phyloP scores from a whole-genome alignment of 1,284 basidiomycete species.

The Microbotryomycetes sp. region DNA sequence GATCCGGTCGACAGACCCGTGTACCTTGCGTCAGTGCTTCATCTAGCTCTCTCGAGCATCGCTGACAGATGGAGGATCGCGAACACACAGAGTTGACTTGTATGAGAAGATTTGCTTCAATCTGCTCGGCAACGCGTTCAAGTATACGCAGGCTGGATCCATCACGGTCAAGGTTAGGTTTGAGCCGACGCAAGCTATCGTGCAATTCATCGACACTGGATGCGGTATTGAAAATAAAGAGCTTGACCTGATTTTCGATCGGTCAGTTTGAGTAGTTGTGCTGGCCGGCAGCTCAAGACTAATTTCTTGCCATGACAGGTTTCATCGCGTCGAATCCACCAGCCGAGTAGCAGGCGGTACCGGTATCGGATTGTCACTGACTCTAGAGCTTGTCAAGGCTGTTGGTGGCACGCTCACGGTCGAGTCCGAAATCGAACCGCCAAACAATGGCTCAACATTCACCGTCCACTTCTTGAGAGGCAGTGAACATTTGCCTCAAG shows the following conservation, averaged over 20 bases:
- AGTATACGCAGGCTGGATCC: slow-evolving; percentile 27
- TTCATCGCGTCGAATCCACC: slow-evolving; percentile 41
- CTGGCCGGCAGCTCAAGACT: no score
- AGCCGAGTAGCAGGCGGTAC: slow-evolving; percentile 42
- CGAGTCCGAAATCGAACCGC: slow-evolving; percentile 26
- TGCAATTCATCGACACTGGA: slow-evolving; percentile 42
- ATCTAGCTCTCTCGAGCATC: slow-evolving; percentile 38
- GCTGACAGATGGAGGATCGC: slow-evolving; percentile 47
- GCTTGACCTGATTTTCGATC: slow-evolving; percentile 36
- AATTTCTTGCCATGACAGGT: slow-evolving; percentile 22
- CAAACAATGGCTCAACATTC: slow-evolving; percentile 26
- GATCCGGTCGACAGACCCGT: slow-evolving; percentile 34
- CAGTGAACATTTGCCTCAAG: slow-evolving; percentile 29
- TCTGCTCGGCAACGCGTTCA: slow-evolving; percentile 41
- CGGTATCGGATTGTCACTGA: slow-evolving; percentile 41
- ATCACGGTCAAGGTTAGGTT: slow-evolving; percentile 24
- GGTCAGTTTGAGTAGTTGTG: slow-evolving; percentile 43
- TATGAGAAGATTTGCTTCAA: slow-evolving; percentile 46
- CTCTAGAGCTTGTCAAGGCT: slow-evolving; percentile 42
- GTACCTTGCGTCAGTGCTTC: slow-evolving; percentile 35
- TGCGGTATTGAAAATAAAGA: slow-evolving; percentile 43
- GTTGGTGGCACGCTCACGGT: slow-evolving; percentile 44
- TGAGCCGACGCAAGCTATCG: slow-evolving; percentile 21
- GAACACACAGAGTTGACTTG: slow-evolving; percentile 37
- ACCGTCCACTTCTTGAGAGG: slow-evolving; percentile 27